These are phyloP conservation scores for Yamadazyma trypodendri DNA, from an alignment of 1,139 yeast species.

Conservation along the genomic window DNA sequence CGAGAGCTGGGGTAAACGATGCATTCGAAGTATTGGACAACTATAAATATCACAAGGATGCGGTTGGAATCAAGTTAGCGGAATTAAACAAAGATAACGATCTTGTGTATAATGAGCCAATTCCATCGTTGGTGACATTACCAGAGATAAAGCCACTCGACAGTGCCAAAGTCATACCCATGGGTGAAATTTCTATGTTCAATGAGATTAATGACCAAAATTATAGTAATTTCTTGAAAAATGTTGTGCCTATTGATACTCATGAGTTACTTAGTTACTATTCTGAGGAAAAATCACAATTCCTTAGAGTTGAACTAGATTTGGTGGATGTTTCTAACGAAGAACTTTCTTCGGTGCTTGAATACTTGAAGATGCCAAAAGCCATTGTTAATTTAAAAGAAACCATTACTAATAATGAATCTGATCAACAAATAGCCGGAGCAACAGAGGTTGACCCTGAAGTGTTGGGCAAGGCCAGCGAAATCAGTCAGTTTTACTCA, in stretches of 20 bases:
- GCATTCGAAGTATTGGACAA: slow-evolving; percentile 43
- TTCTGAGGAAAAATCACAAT: slow-evolving; percentile 83
- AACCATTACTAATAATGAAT: slow-evolving; percentile 17
- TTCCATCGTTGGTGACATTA: slow-evolving; percentile 61
- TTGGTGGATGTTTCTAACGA: slow-evolving; percentile 75
- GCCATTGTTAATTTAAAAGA: slow-evolving; percentile 58
- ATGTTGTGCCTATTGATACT: slow-evolving; percentile 81
- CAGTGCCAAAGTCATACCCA: slow-evolving; percentile 65
- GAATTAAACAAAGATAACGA: slow-evolving; percentile 80
- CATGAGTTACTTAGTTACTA: slow-evolving; percentile 86
- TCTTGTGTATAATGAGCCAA: slow-evolving; percentile 74
- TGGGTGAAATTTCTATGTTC: slow-evolving; percentile 37
- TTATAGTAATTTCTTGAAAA: slow-evolving; percentile 60
- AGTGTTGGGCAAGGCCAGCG: slow-evolving; percentile 23
- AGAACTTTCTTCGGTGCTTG: slow-evolving; percentile 75
- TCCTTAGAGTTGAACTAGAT: slow-evolving; percentile 74
- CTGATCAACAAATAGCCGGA: slow-evolving; percentile 6
- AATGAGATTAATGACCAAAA: slow-evolving; percentile 53
- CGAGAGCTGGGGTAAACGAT: slow-evolving; percentile 25
- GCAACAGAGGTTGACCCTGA: slow-evolving; percentile 16
- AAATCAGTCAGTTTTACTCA: slow-evolving; percentile 23
- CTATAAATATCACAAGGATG: slow-evolving; percentile 45
- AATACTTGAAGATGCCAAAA: slow-evolving; percentile 73
- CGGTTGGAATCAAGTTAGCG: slow-evolving; percentile 42
- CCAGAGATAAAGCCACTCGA: slow-evolving; percentile 70